These are phyloP conservation scores for Phytophthora podocarpi DNA, from an alignment of 352 stramenopile genomes.

Conservation along the genomic window DNA sequence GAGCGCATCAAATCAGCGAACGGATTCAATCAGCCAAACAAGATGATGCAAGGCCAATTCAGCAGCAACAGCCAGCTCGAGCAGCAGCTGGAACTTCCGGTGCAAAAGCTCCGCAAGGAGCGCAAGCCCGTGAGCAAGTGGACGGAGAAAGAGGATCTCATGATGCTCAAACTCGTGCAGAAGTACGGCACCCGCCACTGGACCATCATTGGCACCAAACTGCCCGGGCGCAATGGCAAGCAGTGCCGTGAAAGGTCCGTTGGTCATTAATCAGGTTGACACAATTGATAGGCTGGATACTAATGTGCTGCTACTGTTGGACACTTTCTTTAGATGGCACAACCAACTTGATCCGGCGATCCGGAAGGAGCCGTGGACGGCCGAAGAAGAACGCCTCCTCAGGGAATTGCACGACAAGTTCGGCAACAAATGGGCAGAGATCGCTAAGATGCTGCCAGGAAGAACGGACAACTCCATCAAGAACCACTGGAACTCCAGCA, in stretches of 20 bases:
- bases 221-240: constrained; percentile 94
- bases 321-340: constrained; percentile 91
- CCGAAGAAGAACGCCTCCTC: constrained; percentile 87
- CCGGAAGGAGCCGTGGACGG: constrained; percentile 92
- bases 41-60: constrained; percentile 20
- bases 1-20: constrained; percentile 11
- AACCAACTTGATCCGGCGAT: constrained; percentile 95
- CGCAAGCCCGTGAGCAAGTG: constrained; percentile 87
- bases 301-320: too few species aligned
- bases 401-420: constrained; percentile 76
- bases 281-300: not conserved
- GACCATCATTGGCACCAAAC: constrained; percentile 96
- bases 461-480: constrained; percentile 93
- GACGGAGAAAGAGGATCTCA: constrained; percentile 88
- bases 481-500: constrained; percentile 93
- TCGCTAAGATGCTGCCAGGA: constrained; percentile 88
- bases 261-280: constrained; percentile 2
- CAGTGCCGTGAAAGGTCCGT: constrained; percentile 96
- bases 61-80: not conserved
- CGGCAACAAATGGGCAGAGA: constrained; percentile 92
- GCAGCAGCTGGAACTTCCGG: constrained; percentile 15
- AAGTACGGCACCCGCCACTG: constrained; percentile 96
- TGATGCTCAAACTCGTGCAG: constrained; percentile 89
- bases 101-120: constrained; percentile 52
- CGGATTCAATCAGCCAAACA: not conserved